These are phyloP conservation scores for Fusarium multiceps DNA, from an alignment of 2,329 filamentous ascomycete species.

Conservation along the genomic window DNA sequence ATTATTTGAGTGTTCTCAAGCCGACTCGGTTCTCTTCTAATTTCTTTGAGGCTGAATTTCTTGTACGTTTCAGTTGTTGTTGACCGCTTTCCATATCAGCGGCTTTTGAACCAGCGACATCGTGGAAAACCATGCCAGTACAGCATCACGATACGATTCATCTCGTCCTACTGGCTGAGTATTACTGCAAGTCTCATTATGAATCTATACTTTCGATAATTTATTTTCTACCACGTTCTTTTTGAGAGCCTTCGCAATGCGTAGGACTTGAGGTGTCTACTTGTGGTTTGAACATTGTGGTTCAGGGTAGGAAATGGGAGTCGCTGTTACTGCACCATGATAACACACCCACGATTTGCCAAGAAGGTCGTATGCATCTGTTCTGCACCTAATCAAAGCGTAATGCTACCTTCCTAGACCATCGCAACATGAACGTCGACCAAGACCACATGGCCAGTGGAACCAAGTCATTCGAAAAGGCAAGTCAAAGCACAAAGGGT, in stretches of 20 bases:
- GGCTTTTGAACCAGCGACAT: no score
- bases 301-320: not conserved
- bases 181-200: not conserved
- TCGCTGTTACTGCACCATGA: not conserved
- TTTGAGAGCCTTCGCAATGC: not conserved
- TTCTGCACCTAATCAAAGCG: not conserved
- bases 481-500: not conserved
- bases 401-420: slow-evolving; percentile 10
- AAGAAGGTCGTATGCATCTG: not conserved
- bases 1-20: no score
- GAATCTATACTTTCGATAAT: not conserved
- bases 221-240: not conserved
- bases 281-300: accelerated
- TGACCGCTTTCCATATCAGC: no score
- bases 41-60: no score
- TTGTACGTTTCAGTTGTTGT: no score
- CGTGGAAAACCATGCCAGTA: no score
- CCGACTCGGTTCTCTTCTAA: no score
- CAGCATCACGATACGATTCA: no score
- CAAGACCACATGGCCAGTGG: not conserved
- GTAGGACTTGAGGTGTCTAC: not conserved
- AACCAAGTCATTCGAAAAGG: slow-evolving; percentile 6
- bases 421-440: not conserved
- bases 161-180: no score
- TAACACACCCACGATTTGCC: not conserved